Evolutionary conservation across 2,329 filamentous ascomycete species (phyloP), one percentile per base, ranked within the genome.

Genomic region (Ramularia endophylla): DNA sequence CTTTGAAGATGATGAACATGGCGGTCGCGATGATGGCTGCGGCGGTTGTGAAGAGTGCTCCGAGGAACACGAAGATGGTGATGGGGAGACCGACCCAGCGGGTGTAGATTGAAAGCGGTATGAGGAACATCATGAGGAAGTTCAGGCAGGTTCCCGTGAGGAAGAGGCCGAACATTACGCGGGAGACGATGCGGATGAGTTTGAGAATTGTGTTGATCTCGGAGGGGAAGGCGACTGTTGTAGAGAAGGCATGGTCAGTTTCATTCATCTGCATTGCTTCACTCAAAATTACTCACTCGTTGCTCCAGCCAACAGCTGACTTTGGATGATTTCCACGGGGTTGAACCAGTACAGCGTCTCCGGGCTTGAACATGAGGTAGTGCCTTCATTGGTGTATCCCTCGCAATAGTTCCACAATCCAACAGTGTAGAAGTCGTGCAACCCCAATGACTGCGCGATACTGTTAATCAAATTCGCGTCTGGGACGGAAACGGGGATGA

Each of bases 341-440:
- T 95, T 87, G 69, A 95, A 95, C 83, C 86, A 94, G 68, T 86
- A 97, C 41, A 89, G 71, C 6, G 72, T 70, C 55, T 78, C 56
- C 0, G 87, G 83, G 5, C 67, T 65, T 6, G 84, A 88, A 66
- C 90, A 97, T 48, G 69, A 67, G 0, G 86, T 90, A 48, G 92
- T 80, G 27, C 85, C 85, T 65, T 82, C 72, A 53, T 77, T 73
- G 41, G 78, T 70, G 64, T 89, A 94, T 15, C 89, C 89, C 63
- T 94, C 86, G 65, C 90, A 97, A 63, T 84, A 95, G 45, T 81
- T 83, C 90, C 90, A 97, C 29, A 95, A 68, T 5, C 89, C 89
- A 19, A 94, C 85, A 56, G 88, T 85, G 65, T 95, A 95, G 66
- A 94, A 95, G 65, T 95, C 90, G 62, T 94, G 87, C 36, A 95